Evolutionary conservation across 2,329 filamentous ascomycete species (phyloP).

Genomic region (Fusarium gaditjirri): DNA sequence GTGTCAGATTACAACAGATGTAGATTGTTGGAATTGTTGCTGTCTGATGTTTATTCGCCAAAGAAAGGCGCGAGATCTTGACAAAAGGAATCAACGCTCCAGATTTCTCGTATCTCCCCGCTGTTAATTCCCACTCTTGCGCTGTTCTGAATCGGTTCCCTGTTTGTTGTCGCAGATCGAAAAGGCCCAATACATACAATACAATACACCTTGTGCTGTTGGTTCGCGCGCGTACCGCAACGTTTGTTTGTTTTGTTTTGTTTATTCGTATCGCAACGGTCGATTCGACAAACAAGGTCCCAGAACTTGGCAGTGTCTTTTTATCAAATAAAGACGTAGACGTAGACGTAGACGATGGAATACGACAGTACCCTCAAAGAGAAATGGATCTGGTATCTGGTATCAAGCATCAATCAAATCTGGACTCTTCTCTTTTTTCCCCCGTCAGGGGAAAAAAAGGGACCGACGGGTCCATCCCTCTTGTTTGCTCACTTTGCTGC

Average conservation of each 20-base stretch:
- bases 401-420: constrained; percentile 8
- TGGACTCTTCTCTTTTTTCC: constrained; percentile 18
- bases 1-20: background rate
- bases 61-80: background rate
- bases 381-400: constrained; percentile 11
- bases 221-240: constrained; percentile 7
- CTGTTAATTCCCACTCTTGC: background rate
- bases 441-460: constrained; percentile 43
- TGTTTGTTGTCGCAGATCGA: background rate
- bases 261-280: constrained; percentile 14
- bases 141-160: background rate
- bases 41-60: background rate
- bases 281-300: background rate
- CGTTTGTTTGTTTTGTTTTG: constrained; percentile 12
- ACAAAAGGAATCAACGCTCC: background rate
- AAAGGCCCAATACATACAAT: constrained; percentile 3
- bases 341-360: background rate
- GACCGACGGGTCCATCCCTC: constrained; percentile 15
- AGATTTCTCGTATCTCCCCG: background rate
- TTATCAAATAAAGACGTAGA: background rate
- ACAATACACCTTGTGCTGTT: constrained; percentile 4
- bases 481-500: background rate
- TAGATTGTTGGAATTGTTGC: background rate
- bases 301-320: background rate
- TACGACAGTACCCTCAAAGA: background rate